Percentiles rank a stretch among this genome's conserved stretches.
These are phyloP conservation scores for Xylaria sp. DNA, from an alignment of 2,329 filamentous ascomycete genomes.

Conservation along the genomic window DNA sequence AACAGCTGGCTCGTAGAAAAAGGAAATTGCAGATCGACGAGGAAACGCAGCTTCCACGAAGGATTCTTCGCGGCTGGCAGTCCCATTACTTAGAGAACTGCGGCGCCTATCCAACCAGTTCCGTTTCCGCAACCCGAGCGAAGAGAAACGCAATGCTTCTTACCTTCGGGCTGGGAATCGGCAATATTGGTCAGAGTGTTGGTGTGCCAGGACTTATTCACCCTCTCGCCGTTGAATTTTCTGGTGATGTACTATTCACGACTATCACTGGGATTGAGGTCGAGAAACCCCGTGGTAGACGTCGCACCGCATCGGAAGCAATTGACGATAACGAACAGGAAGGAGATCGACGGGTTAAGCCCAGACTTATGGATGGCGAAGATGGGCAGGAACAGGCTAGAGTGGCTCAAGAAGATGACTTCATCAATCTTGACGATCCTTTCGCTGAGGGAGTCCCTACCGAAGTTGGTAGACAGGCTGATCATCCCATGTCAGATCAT, in stretches of 20 bases:
- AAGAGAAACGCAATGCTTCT: constrained; percentile 56
- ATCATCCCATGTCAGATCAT: constrained; percentile 73
- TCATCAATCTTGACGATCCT: constrained; percentile 38
- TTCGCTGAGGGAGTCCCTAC: constrained; percentile 36
- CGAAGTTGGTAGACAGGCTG: constrained; percentile 63
- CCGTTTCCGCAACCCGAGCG: constrained; percentile 52
- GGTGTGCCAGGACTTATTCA: constrained; percentile 51
- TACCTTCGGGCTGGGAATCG: constrained; percentile 55
- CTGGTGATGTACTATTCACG: constrained; percentile 57
- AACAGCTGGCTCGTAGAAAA: constrained; percentile 41
- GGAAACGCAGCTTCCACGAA: constrained; percentile 52
- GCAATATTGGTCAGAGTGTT: constrained; percentile 51
- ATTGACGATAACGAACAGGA: constrained; percentile 54
- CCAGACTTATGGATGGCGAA: constrained; percentile 47
- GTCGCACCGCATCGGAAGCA: constrained; percentile 58
- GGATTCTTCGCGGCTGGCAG: constrained; percentile 56
- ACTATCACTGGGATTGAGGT: constrained; percentile 51
- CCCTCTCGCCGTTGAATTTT: constrained; percentile 60
- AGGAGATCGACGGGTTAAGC: constrained; percentile 53
- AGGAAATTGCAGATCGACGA: constrained; percentile 46
- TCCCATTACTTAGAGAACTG: constrained; percentile 63
- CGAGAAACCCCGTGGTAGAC: constrained; percentile 42
- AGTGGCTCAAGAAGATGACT: constrained; percentile 43
- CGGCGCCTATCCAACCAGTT: constrained; percentile 43
- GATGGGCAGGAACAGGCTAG: constrained; percentile 35